Percentiles rank a stretch among this genome's conserved stretches.
Conservation (phyloP, 176 grass and related monocot species). For the Oryza meridionalis region DNA sequence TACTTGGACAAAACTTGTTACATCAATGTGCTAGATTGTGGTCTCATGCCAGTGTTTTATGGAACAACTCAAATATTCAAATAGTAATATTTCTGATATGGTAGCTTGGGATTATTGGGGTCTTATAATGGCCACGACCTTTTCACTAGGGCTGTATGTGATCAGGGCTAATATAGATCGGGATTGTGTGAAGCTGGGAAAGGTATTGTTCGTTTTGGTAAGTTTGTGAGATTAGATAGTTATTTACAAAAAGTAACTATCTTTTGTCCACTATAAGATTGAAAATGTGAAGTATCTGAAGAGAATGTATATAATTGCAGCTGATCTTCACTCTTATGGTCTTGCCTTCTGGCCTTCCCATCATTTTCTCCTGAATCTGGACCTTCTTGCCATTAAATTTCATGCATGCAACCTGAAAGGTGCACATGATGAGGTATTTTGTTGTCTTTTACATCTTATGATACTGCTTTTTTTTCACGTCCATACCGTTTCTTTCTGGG, state of each 20-base stretch:
- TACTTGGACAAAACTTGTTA: conserved; percentile 72
- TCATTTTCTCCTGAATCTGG: background rate
- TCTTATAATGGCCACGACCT: background rate
- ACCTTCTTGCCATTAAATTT: background rate
- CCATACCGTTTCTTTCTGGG: background rate
- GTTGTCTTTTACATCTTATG: conserved; percentile 19
- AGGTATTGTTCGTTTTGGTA: background rate
- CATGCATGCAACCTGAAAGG: background rate
- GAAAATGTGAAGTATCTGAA: conserved; percentile 28
- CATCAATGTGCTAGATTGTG: conserved; percentile 40
- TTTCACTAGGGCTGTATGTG: background rate
- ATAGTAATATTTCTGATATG: background rate
- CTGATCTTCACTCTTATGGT: background rate
- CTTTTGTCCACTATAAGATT: background rate
- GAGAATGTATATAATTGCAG: background rate
- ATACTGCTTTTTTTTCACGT: background rate
- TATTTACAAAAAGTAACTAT: background rate
- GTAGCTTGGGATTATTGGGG: background rate
- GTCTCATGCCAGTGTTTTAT: background rate
- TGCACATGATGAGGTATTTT: conserved; percentile 4
- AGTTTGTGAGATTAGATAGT: background rate
- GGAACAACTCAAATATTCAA: background rate
- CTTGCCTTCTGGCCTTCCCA: background rate
- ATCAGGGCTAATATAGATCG: background rate
- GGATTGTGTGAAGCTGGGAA: background rate